Conservation (phyloP, 805 yeast genomes). For the Cyberlindnera saturnus region DNA sequence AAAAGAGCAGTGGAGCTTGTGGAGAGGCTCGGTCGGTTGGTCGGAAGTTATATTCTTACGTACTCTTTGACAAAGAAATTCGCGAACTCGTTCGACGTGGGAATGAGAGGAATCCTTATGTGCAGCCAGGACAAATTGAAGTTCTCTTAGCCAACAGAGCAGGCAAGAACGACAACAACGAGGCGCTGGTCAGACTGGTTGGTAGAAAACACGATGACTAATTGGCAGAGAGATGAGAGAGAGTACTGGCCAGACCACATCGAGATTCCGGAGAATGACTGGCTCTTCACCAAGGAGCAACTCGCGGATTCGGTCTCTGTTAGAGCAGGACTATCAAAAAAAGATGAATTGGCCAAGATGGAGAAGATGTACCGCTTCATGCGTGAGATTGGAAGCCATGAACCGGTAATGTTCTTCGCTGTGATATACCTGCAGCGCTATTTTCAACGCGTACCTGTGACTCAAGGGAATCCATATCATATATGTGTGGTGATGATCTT, state of each 20-base stretch:
- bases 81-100: too few relatives aligned
- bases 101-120: too few relatives aligned
- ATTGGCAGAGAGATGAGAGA: not conserved
- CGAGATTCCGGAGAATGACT: slow-evolving; percentile 12
- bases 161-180: too few relatives aligned
- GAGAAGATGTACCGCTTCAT: slow-evolving; percentile 1
- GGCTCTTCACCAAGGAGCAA: slow-evolving; percentile 16
- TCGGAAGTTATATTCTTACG: too few relatives aligned
- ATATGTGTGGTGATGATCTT: slow-evolving; percentile 8
- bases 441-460: slow-evolving; percentile 11
- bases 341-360: not conserved
- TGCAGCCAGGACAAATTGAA: too few relatives aligned
- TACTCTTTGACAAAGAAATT: too few relatives aligned
- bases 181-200: too few relatives aligned
- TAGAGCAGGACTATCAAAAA: not conserved
- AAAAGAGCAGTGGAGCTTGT: too few relatives aligned
- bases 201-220: not conserved
- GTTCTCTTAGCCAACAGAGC: too few relatives aligned
- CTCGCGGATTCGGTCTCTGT: slow-evolving; percentile 5
- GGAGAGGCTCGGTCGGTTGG: too few relatives aligned
- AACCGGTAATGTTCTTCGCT: slow-evolving; percentile 3
- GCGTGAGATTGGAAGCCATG: not conserved
- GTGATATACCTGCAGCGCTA: slow-evolving; percentile 17
- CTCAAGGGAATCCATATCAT: not conserved
- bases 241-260: slow-evolving; percentile 18